Evolutionary conservation across 2,329 filamentous ascomycete species (phyloP), one percentile per base, ranked within the genome.

Genomic region (Fusarium dimerum): DNA sequence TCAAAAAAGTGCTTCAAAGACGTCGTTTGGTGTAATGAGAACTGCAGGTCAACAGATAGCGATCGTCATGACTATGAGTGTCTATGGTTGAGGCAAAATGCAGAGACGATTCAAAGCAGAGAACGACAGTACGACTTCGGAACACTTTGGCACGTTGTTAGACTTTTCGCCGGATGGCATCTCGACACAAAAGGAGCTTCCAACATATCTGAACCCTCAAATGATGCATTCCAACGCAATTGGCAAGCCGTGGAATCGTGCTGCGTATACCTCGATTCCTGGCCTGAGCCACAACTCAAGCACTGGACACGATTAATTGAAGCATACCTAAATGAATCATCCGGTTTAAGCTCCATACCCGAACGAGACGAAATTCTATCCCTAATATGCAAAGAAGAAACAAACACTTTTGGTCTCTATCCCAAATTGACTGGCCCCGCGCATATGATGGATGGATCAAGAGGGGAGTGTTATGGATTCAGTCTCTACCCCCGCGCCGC

Each of bases 401-500:
- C 66, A 10, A 68, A 68, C 17, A 68, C 66, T 0, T 68, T 68
- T 45, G 66, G 65, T 0, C 52, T 68, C 11, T 68, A 68, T 38
- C 59, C 57, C 5, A 56, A 51, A 10, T 16, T 53, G 0, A 68
- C 65, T 1, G 66, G 66, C 0, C 62, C 61, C 17, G 48, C 59
- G 4, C 45, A 50, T 10, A 45, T 58, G 51, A 50, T 32, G 8
- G 51, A 54, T 13, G 29, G 32, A n/a, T 51, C 47, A 18, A 52
- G 66, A 50, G 66, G 66, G 15, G 56, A 66, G 42, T 56, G 52
- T 0, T 68, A 67, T 17, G 66, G 64, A 6, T 46, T 68, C 42
- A 53, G 57, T 2, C 16, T 68, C 9, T 68, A 60, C 46, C 65
- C 66, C 1, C 60, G 65, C 7, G 66, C 65, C 4, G 65, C 66